Base-by-base conservation (phyloP, 495 filamentous ascomycete species). In the Paragyromitra xinjiangensis region DNA sequence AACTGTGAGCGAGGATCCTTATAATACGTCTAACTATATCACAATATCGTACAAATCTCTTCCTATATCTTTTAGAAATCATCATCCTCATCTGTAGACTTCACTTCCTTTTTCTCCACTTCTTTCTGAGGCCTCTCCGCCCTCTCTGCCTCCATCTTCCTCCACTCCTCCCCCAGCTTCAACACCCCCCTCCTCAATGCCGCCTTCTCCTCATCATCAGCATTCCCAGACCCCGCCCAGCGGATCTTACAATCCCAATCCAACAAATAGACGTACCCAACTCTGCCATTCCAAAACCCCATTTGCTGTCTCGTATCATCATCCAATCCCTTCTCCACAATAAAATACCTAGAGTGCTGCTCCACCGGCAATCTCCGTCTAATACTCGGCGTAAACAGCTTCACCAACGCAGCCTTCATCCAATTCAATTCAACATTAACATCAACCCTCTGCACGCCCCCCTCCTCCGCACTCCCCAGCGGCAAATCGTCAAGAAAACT, bases 231-330 rank as follows among this genome's bases (percentile, higher is more conserved):
- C 3, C 92, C 95, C 0, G 95, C 95, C 95, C 95, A 99, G 44
- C 95, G 88, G 73, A 99, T 98, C 84, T 88, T 91, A 84, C 93
- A 96, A 59, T 93, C 85, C 78, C 89, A 86, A 85, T 99, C 95
- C 71, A 99, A 84, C 69, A 99, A 86, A 85, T 97, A 99, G 34
- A 94, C 92, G 86, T 98, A 98, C 12, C 96, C 96, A 11, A 97
- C 94, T 85, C 92, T 94, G 51, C 87, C 88, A 84, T 98, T 99
- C 83, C 93, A 83, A 81, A 95, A 84, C 2, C 93, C 94, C 76
- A 98, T 90, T 44, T 87, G 85, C 83, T 94, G 91, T 68, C 91
- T 89, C 37, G 97, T 89, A 24, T 90, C 86, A 44, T 93, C 90
- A 0, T 86, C 88, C 48, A 99, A 80, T 0, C 94, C 95, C 80